These are phyloP conservation scores for Acanthamoeba castellanii DNA, from an alignment of 208 protist species.

Conservation along the genomic window DNA sequence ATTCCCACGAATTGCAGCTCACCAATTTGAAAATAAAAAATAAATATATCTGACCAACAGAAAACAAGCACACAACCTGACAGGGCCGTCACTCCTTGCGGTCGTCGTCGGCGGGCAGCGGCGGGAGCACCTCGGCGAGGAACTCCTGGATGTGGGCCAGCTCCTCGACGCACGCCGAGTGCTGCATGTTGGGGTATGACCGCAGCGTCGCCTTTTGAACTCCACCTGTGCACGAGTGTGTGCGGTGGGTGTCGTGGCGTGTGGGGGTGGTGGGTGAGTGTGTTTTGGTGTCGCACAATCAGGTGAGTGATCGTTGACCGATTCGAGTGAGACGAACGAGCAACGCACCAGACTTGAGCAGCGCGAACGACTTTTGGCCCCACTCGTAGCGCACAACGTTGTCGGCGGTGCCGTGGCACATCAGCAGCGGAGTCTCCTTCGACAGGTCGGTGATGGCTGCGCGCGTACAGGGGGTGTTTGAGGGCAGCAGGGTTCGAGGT, in stretches of 20 bases:
- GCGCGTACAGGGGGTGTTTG: no score
- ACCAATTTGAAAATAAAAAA: background rate
- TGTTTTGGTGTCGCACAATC: no score
- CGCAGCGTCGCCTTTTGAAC: background rate
- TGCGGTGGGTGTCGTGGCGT: no score
- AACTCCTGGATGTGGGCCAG: slow-evolving; percentile 6
- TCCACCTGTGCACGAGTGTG: background rate
- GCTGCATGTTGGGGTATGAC: slow-evolving; percentile 7
- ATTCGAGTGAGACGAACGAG: no score
- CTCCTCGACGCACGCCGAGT: slow-evolving; percentile 9
- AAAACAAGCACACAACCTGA: background rate
- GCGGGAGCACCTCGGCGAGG: background rate
- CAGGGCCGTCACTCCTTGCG: background rate
- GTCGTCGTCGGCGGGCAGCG: background rate
- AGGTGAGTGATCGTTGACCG: no score
- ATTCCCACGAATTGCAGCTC: background rate
- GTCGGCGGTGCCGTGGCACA: slow-evolving; percentile 46
- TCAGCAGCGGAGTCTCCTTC: slow-evolving; percentile 35
- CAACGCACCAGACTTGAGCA: background rate
- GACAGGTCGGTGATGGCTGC: background rate
- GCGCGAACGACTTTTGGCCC: slow-evolving; percentile 6
- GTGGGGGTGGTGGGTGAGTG: background rate
- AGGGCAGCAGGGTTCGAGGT: background rate
- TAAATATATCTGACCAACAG: background rate
- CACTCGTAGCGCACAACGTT: slow-evolving; percentile 47